Percentiles rank a stretch among this genome's conserved stretches.
phyloP scores from a whole-genome alignment of 2,329 filamentous ascomycete genomes.

The Aspergillus sp. region DNA sequence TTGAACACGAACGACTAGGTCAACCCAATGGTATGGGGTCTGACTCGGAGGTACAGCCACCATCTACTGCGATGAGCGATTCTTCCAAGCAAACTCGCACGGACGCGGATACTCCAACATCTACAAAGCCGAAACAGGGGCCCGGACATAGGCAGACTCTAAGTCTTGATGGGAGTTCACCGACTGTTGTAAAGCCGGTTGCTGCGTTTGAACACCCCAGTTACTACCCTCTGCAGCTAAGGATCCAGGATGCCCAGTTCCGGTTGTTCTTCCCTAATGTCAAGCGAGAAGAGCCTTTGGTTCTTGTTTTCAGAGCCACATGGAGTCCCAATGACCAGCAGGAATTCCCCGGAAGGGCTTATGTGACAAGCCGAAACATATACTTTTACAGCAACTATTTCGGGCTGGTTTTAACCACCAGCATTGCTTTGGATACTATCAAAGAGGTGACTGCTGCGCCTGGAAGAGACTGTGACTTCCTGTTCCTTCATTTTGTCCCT shows the following conservation, averaged over 20 bases:
- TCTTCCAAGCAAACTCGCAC: conserved; percentile 16
- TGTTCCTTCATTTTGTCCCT: conserved; percentile 74
- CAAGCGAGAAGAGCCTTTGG: conserved; percentile 68
- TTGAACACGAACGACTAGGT: conserved; percentile 50
- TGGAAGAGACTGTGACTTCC: conserved; percentile 85
- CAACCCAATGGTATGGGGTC: conserved; percentile 16
- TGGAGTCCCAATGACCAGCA: conserved; percentile 74
- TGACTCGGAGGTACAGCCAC: conserved; percentile 11
- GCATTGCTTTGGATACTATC: conserved; percentile 67
- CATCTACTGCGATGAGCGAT: conserved; percentile 20
- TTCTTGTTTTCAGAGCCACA: conserved; percentile 86
- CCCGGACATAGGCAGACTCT: conserved; percentile 50
- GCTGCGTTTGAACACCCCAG: conserved; percentile 55
- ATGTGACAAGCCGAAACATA: conserved; percentile 77
- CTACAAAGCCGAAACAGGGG: conserved; percentile 20
- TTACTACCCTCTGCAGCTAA: conserved; percentile 73
- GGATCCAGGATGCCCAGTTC: conserved; percentile 87
- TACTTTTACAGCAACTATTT: conserved; percentile 97
- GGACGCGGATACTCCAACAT: conserved; percentile 15
- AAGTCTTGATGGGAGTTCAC: conserved; percentile 45
- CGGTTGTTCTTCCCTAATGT: conserved; percentile 81
- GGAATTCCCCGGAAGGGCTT: conserved; percentile 77
- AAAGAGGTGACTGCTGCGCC: conserved; percentile 84
- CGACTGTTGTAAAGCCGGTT: conserved; percentile 28
- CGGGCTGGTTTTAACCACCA: conserved; percentile 78